Conservation (phyloP, 1,284 basidiomycete species). For the Ceratobasidium papillatum region DNA sequence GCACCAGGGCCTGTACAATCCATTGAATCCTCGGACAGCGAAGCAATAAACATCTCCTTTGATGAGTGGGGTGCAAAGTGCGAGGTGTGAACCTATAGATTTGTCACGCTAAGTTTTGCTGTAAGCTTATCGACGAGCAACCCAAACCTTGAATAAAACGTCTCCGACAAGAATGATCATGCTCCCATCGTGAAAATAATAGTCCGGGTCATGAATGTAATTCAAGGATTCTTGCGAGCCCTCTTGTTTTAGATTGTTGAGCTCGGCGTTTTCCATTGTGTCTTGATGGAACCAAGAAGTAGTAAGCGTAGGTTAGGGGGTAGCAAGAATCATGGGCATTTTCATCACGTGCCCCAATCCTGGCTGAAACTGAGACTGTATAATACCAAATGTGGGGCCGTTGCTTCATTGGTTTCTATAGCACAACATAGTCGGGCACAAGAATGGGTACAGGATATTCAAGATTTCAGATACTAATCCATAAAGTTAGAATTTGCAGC, state of each 20-base stretch:
- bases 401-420: too few relatives aligned
- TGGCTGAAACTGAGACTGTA: too few relatives aligned
- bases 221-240: background rate
- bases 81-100: background rate
- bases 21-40: background rate
- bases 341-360: too few relatives aligned
- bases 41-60: background rate
- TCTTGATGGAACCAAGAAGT: too few relatives aligned
- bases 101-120: background rate
- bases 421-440: too few relatives aligned
- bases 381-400: too few relatives aligned
- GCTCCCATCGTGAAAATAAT: slow-evolving; percentile 13
- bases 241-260: background rate
- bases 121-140: too few relatives aligned
- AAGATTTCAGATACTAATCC: too few relatives aligned
- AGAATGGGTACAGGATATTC: too few relatives aligned
- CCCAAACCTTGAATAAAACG: slow-evolving; percentile 18
- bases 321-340: too few relatives aligned
- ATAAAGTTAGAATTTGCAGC: too few relatives aligned
- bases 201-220: background rate
- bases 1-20: background rate
- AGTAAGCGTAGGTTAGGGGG: too few relatives aligned
- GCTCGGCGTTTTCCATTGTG: background rate
- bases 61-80: background rate
- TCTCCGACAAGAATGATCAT: background rate